These are phyloP conservation scores for Hevea brasiliensis DNA, from an alignment of 345 rosid genomes.

Conservation along the genomic window DNA sequence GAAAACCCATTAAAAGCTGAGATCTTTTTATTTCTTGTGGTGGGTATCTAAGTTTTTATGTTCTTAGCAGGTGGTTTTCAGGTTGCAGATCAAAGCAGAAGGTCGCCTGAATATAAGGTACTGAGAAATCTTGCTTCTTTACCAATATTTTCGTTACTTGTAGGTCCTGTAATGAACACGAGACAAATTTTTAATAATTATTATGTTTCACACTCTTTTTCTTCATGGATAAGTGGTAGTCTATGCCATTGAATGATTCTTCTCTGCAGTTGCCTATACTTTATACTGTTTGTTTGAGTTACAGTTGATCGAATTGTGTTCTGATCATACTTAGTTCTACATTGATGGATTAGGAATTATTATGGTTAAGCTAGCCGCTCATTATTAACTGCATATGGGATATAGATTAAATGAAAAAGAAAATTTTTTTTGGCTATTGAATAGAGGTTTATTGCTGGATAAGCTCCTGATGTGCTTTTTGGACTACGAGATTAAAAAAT, in stretches of 20 bases:
- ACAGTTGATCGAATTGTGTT: neutral
- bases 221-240: neutral
- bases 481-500: neutral
- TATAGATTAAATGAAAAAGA: neutral
- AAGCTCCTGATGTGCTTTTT: neutral
- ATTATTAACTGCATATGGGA: neutral
- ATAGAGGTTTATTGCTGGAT: neutral
- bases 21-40: neutral
- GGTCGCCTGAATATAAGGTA: slow-evolving; percentile 33
- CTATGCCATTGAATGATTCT: neutral
- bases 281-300: neutral
- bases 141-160: neutral
- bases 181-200: neutral
- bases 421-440: neutral
- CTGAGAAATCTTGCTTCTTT: neutral
- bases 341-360: neutral
- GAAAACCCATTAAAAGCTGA: neutral
- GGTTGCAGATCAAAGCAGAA: slow-evolving; percentile 12
- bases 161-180: neutral
- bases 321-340: neutral
- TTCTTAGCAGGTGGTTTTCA: slow-evolving; percentile 39
- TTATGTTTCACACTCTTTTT: neutral
- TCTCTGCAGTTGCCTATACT: neutral
- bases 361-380: neutral
- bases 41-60: neutral